Percentiles rank a stretch among this genome's conserved stretches.
phyloP scores from a whole-genome alignment of 148 eudicot genomes.

The Rheum nobile region DNA sequence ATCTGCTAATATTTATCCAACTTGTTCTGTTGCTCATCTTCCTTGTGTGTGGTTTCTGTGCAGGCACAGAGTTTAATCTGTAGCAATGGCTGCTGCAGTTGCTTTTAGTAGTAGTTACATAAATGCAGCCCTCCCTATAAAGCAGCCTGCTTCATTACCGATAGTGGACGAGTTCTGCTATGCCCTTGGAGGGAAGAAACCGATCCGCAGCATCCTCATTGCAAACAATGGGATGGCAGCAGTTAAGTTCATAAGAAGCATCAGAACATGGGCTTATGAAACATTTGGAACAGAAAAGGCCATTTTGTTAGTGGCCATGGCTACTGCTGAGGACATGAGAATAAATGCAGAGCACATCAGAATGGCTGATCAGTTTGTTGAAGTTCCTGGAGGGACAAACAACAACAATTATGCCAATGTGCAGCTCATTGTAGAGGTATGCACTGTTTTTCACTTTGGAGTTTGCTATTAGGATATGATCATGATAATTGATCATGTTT shows the following conservation, averaged over 20 bases:
- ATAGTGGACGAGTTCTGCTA: constrained; percentile 69
- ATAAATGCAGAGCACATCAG: constrained; percentile 97
- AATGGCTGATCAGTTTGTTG: constrained; percentile 96
- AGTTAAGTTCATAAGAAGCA: constrained; percentile 88
- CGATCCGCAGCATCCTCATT: constrained; percentile 86
- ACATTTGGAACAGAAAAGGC: constrained; percentile 97
- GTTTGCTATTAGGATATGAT: background rate
- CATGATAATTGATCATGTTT: background rate
- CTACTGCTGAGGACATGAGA: constrained; percentile 99
- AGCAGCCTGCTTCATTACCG: constrained; percentile 36
- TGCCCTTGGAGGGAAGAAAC: constrained; percentile 73
- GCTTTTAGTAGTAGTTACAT: constrained; percentile 26
- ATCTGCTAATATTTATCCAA: background rate
- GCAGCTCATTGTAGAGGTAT: constrained; percentile 96
- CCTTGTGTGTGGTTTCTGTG: background rate
- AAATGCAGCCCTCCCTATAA: constrained; percentile 47
- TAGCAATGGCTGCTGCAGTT: constrained; percentile 23
- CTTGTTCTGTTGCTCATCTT: background rate
- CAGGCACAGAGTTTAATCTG: background rate
- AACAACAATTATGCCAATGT: constrained; percentile 98
- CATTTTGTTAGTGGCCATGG: constrained; percentile 94
- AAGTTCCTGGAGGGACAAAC: constrained; percentile 99
- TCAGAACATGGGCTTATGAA: constrained; percentile 92
- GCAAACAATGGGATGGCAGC: constrained; percentile 99
- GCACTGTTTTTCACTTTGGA: background rate